Conservation (phyloP, 768 basidiomycete species). For the Kwoniella botswanensis region DNA sequence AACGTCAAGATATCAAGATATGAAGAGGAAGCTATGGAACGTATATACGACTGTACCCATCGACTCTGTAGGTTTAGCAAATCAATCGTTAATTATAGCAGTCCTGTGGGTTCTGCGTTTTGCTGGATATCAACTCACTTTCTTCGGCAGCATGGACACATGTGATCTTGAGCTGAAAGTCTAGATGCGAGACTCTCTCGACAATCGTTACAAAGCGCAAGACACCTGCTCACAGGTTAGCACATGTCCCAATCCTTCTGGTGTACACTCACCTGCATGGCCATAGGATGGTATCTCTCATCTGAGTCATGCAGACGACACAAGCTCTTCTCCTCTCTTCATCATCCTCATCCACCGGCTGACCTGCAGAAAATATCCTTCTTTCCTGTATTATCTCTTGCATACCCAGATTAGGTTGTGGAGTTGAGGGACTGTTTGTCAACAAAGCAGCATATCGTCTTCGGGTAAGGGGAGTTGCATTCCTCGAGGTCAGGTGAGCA, state of each 20-base stretch:
- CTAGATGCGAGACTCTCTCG: constrained; percentile 49
- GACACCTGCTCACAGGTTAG: constrained; percentile 25
- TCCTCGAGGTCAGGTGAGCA: constrained; percentile 46
- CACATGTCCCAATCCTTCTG: neutral
- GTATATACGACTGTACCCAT: constrained; percentile 51
- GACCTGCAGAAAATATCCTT: constrained; percentile 23
- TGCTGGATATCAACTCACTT: constrained; percentile 29
- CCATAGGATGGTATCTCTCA: constrained; percentile 53
- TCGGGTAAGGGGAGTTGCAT: constrained; percentile 41
- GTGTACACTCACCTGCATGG: constrained; percentile 40
- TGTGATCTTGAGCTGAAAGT: constrained; percentile 48
- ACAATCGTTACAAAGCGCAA: constrained; percentile 53
- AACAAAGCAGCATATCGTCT: constrained; percentile 43
- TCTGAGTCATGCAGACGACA: constrained; percentile 52
- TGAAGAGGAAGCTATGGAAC: constrained; percentile 30
- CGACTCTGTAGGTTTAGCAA: constrained; percentile 33
- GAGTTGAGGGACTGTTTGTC: constrained; percentile 21
- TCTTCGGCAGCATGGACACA: constrained; percentile 49
- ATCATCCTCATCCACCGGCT: constrained; percentile 33
- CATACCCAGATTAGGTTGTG: constrained; percentile 14
- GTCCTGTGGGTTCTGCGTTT: neutral
- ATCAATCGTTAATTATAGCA: neutral
- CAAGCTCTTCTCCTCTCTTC: constrained; percentile 45
- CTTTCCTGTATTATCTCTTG: constrained; percentile 27
- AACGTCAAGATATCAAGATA: neutral